These are phyloP conservation scores for Pichiaceae sp. DNA, from an alignment of 1,139 yeast species.

Conservation along the genomic window DNA sequence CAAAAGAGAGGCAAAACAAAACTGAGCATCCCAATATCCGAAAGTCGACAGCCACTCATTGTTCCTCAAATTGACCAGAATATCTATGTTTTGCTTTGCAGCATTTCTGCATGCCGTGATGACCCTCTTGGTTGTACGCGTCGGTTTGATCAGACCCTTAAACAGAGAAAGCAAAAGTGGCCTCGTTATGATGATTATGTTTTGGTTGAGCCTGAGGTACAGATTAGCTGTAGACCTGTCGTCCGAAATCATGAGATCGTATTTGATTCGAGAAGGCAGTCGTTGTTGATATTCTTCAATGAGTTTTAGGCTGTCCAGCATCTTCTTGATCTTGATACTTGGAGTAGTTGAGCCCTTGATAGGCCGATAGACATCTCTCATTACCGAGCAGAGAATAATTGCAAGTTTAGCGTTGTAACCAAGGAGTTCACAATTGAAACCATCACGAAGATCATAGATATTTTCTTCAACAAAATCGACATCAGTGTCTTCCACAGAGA, in stretches of 20 bases:
- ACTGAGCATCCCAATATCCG: slow-evolving; percentile 46
- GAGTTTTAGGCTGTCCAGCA: background rate
- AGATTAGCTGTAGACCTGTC: slow-evolving; percentile 31
- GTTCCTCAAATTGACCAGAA: slow-evolving; percentile 28
- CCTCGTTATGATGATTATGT: slow-evolving; percentile 33
- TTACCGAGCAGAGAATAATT: slow-evolving; percentile 30
- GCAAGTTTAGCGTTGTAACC: slow-evolving; percentile 35
- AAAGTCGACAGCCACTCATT: slow-evolving; percentile 31
- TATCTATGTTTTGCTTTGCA: slow-evolving; percentile 32
- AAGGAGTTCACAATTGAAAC: slow-evolving; percentile 27
- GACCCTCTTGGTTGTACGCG: slow-evolving; percentile 27
- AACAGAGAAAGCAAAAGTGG: slow-evolving; percentile 35
- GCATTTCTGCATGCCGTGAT: slow-evolving; percentile 32
- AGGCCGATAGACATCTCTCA: slow-evolving; percentile 30
- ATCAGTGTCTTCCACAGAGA: slow-evolving; percentile 40
- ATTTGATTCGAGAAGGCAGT: slow-evolving; percentile 12
- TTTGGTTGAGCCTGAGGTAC: slow-evolving; percentile 38
- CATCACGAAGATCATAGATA: slow-evolving; percentile 25
- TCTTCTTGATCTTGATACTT: slow-evolving; percentile 11
- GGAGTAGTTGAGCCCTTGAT: slow-evolving; percentile 21
- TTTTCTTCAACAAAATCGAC: slow-evolving; percentile 37
- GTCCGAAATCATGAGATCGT: slow-evolving; percentile 18
- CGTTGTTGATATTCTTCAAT: slow-evolving; percentile 1
- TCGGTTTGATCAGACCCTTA: slow-evolving; percentile 27
- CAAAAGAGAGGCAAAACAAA: slow-evolving; percentile 30